Base-by-base conservation (phyloP, 441 rosid genomes). In the Erysimum cheiri region DNA sequence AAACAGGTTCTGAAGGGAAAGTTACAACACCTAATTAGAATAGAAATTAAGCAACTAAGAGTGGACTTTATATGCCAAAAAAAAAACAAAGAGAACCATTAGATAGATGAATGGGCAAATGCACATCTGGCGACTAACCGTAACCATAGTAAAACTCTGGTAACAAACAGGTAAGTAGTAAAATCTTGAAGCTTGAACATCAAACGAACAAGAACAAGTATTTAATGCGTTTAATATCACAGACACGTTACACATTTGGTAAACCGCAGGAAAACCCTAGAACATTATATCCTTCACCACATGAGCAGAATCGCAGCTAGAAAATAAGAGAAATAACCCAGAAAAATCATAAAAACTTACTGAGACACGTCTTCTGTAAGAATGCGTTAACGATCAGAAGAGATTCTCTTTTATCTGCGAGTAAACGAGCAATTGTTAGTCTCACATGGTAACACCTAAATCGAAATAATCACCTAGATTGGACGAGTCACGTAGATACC, bases 351-450 rank as follows among this genome's bases (percentile, higher is more conserved):
- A 0, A 15, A 56, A 33, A 56, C 43, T 56, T 56, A 56, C 43
- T 3, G 14, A 56, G 60, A 33, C n/a, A 54, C n/a, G 60, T 56
- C 35, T 31, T 54, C 13, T 12, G 40, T 32, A 6, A 7, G 6
- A 53, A 53, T 29, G 58, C 37, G 58, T 53, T 29, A 7, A 53
- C 12, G 13, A 54, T 54, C 39, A 54, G 59, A 54, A 8, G 24
- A 50, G 5, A 11, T 11, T 24, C 13, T 17, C 3, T 13, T 26
- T 55, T 32, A 33, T 33, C 41, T 55, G 60, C 60, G 13, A 14
- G 13, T 31, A 54, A 54, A 32, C 24, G 40, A 55, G n/a, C 26
- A 6, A 55, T 32, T 52, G 35, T 52, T 52, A 52, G 57, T 28
- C 57, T 52, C 35, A 52, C 57, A 12, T 24, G 15, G 32, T n/a